phyloP scores from a whole-genome alignment of 768 basidiomycete genomes.

The Chalciporus chontae region DNA sequence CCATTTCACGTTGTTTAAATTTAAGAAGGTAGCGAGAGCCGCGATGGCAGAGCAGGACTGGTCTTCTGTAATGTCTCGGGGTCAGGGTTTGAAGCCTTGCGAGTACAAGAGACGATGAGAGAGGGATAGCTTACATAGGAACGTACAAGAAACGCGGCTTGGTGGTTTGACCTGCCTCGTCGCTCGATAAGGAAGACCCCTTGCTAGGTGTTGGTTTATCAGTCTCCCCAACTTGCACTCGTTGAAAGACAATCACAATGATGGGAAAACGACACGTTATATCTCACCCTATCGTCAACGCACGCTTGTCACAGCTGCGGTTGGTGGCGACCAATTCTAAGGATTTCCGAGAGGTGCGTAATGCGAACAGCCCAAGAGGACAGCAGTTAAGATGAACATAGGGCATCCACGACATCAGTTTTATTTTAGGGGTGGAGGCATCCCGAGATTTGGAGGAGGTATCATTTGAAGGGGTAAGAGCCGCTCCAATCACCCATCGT shows the following conservation, averaged over 20 bases:
- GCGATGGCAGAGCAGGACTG: conserved; percentile 57
- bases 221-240: not conserved
- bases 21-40: conserved; percentile 54
- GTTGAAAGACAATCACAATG: conserved; percentile 21
- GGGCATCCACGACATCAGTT: conserved; percentile 73
- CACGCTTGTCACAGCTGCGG: conserved; percentile 69
- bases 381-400: conserved; percentile 27
- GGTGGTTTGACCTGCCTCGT: not conserved
- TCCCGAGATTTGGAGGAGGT: conserved; percentile 62
- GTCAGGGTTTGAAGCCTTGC: conserved; percentile 74
- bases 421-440: conserved; percentile 83
- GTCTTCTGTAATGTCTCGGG: conserved; percentile 48
- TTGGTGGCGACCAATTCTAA: conserved; percentile 57
- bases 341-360: conserved; percentile 72
- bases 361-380: not conserved
- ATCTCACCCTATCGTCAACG: conserved; percentile 70
- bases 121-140: not conserved
- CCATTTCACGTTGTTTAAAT: conserved; percentile 84
- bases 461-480: conserved; percentile 60
- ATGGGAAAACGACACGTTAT: conserved; percentile 46
- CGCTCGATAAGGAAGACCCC: not conserved
- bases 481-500: not conserved
- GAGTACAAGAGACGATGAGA: conserved; percentile 85
- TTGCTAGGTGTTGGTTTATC: too few species aligned
- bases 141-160: not conserved